A percentile compares a stretch with the other conserved stretches of the same genome.
Evolutionary conservation across 2,329 filamentous ascomycete genomes (phyloP).

Genomic region (Leptographium procerum): DNA sequence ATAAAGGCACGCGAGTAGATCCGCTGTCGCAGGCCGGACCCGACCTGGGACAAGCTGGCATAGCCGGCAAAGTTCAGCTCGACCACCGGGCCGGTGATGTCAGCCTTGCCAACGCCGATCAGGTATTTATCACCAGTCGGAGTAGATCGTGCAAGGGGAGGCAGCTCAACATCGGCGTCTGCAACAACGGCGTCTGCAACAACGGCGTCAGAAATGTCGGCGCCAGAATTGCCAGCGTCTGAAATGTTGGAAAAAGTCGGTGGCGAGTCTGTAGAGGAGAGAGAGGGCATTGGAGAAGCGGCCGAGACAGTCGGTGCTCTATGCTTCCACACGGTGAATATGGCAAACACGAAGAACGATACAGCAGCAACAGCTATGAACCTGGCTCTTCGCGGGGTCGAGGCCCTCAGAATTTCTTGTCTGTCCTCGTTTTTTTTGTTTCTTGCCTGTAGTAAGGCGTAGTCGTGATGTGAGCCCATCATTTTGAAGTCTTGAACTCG

Average conservation of each 20-base stretch:
- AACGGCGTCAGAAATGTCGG: no score
- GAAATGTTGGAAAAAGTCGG: background rate
- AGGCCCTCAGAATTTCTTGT: background rate
- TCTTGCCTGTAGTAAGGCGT: background rate
- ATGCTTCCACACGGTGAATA: conserved; percentile 1
- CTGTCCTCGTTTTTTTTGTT: background rate
- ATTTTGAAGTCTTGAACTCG: background rate
- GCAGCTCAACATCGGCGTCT: background rate
- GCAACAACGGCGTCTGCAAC: no score
- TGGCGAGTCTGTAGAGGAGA: background rate
- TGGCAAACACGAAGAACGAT: conserved; percentile 23
- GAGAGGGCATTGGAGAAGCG: background rate
- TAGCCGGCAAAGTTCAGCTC: conserved; percentile 90
- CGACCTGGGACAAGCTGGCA: conserved; percentile 71
- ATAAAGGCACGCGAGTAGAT: conserved; percentile 87
- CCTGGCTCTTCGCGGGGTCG: conserved; percentile 14
- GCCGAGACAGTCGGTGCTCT: background rate
- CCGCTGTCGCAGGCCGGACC: conserved; percentile 74
- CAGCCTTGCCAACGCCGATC: conserved; percentile 44
- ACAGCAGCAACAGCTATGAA: conserved; percentile 18
- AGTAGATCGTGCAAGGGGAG: conserved; percentile 13
- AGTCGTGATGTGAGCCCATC: background rate
- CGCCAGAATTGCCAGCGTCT: no score
- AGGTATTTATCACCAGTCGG: conserved; percentile 32
- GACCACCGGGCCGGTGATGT: conserved; percentile 64